These are phyloP conservation scores for Eucalyptus leucophloia DNA, from an alignment of 345 rosid species.

Conservation along the genomic window DNA sequence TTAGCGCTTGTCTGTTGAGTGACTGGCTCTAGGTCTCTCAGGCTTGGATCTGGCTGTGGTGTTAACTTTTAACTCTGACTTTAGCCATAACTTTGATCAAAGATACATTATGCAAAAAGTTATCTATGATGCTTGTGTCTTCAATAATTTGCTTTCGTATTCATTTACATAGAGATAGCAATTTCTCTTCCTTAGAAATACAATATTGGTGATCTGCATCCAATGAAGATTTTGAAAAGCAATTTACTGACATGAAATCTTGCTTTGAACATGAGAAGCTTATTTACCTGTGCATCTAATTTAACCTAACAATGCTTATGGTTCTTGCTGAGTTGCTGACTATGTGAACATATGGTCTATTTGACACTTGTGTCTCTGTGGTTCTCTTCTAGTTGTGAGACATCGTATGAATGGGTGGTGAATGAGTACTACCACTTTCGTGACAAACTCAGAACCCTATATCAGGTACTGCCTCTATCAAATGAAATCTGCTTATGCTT, in stretches of 20 bases:
- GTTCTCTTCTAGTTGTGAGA: constrained; percentile 5
- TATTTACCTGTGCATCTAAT: not conserved
- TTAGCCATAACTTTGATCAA: not conserved
- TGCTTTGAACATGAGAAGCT: not conserved
- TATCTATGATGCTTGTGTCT: not conserved
- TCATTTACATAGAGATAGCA: not conserved
- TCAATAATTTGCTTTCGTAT: not conserved
- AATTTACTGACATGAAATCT: not conserved
- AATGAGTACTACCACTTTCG: constrained; percentile 3
- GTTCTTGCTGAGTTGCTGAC: not conserved
- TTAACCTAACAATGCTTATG: not conserved
- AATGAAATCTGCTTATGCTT: not conserved
- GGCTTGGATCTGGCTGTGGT: not conserved
- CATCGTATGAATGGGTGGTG: not conserved
- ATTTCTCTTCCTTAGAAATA: not conserved
- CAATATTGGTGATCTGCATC: not conserved
- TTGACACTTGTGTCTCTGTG: not conserved
- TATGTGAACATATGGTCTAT: not conserved
- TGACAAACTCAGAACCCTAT: not conserved
- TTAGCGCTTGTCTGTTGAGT: not conserved
- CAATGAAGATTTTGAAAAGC: not conserved
- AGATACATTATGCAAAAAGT: not conserved
- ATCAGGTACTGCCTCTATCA: not conserved
- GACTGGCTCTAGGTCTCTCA: not conserved
- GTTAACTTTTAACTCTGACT: not conserved